Conservation (phyloP, 306 rosid genomes). For the Begonia masoniana region DNA sequence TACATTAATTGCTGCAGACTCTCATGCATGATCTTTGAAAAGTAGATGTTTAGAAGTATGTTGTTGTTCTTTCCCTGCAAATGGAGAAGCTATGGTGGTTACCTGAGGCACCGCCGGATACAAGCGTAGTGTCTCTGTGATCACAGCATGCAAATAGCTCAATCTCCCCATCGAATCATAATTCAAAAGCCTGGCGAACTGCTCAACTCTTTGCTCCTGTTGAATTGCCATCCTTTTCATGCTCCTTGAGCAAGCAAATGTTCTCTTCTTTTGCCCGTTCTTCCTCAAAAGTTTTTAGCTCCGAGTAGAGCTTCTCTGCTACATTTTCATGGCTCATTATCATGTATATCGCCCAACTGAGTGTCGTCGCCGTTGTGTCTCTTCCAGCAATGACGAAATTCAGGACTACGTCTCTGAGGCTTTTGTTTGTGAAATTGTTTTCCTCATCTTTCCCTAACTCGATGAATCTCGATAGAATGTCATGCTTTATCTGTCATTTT, state of each 20-base stretch:
- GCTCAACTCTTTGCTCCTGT: slow-evolving; percentile 44
- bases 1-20: too few species aligned
- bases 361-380: slow-evolving; percentile 89
- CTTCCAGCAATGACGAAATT: slow-evolving; percentile 98
- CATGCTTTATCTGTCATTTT: slow-evolving; percentile 59
- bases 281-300: slow-evolving; percentile 59
- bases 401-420: slow-evolving; percentile 73
- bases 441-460: slow-evolving; percentile 44
- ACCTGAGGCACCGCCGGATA: slow-evolving; percentile 99
- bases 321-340: slow-evolving; percentile 56
- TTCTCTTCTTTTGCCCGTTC: slow-evolving; percentile 43
- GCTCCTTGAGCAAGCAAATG: slow-evolving; percentile 28
- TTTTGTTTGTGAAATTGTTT: slow-evolving; percentile 45
- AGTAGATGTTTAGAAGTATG: too few species aligned
- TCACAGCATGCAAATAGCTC: slow-evolving; percentile 74
- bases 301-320: slow-evolving; percentile 57
- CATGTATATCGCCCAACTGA: slow-evolving; percentile 91
- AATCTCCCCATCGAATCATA: slow-evolving; percentile 58
- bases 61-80: too few species aligned
- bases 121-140: slow-evolving; percentile 80
- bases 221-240: slow-evolving; percentile 35
- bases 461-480: slow-evolving; percentile 80
- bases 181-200: slow-evolving; percentile 42
- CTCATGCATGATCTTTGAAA: too few species aligned
- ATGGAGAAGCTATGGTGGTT: slow-evolving; percentile 1